Evolutionary conservation across 1,284 basidiomycete genomes (phyloP), one percentile per base, ranked within the genome.

Genomic region (Sporisorium exsertum): DNA sequence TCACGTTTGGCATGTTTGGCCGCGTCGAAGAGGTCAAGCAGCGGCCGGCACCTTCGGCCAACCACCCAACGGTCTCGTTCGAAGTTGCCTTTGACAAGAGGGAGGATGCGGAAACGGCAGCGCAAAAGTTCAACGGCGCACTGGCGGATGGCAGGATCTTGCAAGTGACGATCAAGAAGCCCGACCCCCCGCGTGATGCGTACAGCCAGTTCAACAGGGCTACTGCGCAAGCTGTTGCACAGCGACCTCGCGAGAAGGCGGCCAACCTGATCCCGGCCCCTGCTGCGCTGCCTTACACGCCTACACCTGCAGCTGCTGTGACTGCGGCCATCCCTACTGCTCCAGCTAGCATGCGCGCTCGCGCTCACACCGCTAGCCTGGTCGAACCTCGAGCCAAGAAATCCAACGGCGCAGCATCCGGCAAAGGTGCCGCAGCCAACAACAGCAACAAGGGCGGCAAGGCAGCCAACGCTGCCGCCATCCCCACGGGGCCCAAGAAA

Each of bases 91-190:
- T 84, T 49, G 78, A 77, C 32, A 54, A 58, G 22, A 57, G 72
- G 12, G 60, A 64, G 15, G 78, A 79, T 35, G 83, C 82, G 4
- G 46, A 72, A 27, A 58, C 53, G 40, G 79, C 83, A n/a, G 73
- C 78, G 49, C 61, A 68, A 16, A 81, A 82, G 66, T 80, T 81
- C 58, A 71, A 84, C 58, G 80, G 81, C 18, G 81, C 80, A 32
- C 69, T 84, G 5, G 82, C 83, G 12, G 83, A 84, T 51, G 83
- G 83, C 3, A 79, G 82, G 53, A 72, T 82, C 26, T 56, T 84
- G 29, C 68, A 74, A 27, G 83, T 84, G 22, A 53, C 73, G 20
- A 63, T 77, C 74, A 72, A 72, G 65, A 77, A 72, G 60, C 59
- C 74, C 22, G 74, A 77, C 0, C 40, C 55, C 6, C 62, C 74